Evolutionary conservation across 495 filamentous ascomycete species (phyloP).

Genomic region (Glonium stellatum): DNA sequence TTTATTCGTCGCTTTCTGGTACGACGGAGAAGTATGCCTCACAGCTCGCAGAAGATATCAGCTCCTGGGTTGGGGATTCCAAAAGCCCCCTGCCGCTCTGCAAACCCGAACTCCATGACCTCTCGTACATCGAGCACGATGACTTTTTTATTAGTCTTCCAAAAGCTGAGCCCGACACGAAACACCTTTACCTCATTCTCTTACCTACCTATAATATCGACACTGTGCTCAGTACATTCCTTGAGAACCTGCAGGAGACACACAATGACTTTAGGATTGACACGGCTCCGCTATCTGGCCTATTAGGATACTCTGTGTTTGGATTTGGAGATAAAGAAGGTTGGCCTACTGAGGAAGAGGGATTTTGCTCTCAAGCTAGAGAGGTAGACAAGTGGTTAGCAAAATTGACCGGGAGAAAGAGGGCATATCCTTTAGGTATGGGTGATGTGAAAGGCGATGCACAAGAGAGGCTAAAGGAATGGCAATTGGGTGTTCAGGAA

Average conservation of each 20-base stretch:
- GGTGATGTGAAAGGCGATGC: conserved; percentile 75
- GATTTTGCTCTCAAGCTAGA: conserved; percentile 84
- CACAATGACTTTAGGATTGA: conserved; percentile 95
- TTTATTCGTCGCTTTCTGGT: conserved; percentile 79
- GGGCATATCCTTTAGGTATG: conserved; percentile 79
- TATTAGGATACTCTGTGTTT: conserved; percentile 88
- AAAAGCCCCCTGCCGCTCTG: conserved; percentile 31
- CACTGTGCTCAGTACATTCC: conserved; percentile 71
- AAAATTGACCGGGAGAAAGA: conserved; percentile 71
- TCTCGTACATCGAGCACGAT: conserved; percentile 82
- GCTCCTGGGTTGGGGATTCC: conserved; percentile 20
- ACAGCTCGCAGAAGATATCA: conserved; percentile 48
- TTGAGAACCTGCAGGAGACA: conserved; percentile 79
- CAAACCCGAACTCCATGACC: conserved; percentile 61
- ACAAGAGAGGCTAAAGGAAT: conserved; percentile 59
- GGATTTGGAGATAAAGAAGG: conserved; percentile 85
- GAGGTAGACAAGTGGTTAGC: conserved; percentile 94
- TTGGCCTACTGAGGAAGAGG: conserved; percentile 84
- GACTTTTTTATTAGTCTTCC: conserved; percentile 70
- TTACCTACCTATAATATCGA: conserved; percentile 90
- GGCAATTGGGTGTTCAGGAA: conserved; percentile 67
- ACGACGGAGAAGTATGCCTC: conserved; percentile 66
- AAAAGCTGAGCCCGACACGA: conserved; percentile 45
- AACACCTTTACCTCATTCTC: conserved; percentile 75
- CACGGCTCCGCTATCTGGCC: conserved; percentile 65